Percentiles rank a stretch among this genome's conserved stretches.
These are phyloP conservation scores for Euphorbia pulcherrima DNA, from an alignment of 345 rosid genomes.

Conservation along the genomic window DNA sequence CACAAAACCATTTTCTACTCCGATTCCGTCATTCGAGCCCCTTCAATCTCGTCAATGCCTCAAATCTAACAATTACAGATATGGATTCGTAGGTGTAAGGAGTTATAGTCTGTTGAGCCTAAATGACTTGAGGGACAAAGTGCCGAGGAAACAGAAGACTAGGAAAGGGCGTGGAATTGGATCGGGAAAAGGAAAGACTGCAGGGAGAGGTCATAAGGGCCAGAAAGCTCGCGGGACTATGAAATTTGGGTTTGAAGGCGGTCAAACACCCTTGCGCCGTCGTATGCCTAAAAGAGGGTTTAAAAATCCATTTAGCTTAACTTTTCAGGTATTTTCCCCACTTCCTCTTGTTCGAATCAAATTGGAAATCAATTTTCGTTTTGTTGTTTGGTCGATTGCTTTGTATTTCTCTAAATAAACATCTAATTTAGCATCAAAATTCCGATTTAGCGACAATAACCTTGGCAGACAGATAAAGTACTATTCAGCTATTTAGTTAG, in stretches of 20 bases:
- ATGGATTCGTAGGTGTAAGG: constrained; percentile 41
- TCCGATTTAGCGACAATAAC: no score
- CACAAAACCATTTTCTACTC: constrained; percentile 15
- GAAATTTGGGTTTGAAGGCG: constrained; percentile 95
- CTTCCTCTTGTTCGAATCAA: not conserved
- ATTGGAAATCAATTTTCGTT: no score
- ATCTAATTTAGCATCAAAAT: no score
- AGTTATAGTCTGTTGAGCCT: constrained; percentile 66
- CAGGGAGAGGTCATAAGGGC: constrained; percentile 95
- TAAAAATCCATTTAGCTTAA: constrained; percentile 80
- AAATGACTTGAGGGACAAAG: constrained; percentile 78
- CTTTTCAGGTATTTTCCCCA: constrained; percentile 56
- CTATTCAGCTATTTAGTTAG: no score
- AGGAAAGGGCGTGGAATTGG: constrained; percentile 98
- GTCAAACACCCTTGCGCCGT: constrained; percentile 90
- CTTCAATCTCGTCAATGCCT: constrained; percentile 18
- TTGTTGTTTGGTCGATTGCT: no score
- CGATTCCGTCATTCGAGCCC: constrained; percentile 21
- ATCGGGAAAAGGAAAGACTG: constrained; percentile 95
- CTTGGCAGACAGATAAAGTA: no score
- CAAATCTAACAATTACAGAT: not conserved
- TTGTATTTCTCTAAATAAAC: no score
- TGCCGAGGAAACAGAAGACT: constrained; percentile 89
- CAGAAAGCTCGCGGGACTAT: constrained; percentile 84
- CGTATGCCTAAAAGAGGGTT: constrained; percentile 90